Base-by-base conservation (phyloP, 2,329 filamentous ascomycete genomes). In the Paecilomyces variotii region DNA sequence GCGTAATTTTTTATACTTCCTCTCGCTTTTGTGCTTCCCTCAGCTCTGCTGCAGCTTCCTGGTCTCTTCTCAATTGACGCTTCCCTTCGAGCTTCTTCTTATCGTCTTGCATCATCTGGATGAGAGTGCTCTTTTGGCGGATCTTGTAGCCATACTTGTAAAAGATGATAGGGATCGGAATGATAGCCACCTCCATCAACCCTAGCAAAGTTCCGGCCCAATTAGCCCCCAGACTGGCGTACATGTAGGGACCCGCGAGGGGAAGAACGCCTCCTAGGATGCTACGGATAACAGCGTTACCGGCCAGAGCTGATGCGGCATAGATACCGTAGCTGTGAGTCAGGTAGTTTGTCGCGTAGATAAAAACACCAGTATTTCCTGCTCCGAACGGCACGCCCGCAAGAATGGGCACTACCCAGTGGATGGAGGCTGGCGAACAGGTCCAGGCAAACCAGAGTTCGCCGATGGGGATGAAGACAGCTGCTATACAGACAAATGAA, bases 381-480 rank as follows among this genome's bases (percentile, higher is more conserved):
- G 83, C 80, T 9, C 90, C 90, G 65, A 94, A 95, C 0, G 87
- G 88, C 4, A 95, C 82, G 0, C 90, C 90, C 1, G 90, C 90
- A 0, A 89, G 77, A 54, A 95, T 87, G 1, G 90, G 88, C 24
- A 85, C 80, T n/a, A 91, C 85, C 87, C 89, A 95, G 70, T 90
- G 91, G 32, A 95, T 90, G 3, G 84, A 82, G 0, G 75, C 76
- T 0, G 91, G 91, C 0, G 91, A 84, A 61, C 87, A 91, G 0
- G 91, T 96, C 91, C 91, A 96, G 0, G 89, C 85, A 68, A 97
- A 97, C 72, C 87, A 88, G 26, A 97, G 82, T 72, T 96, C 87
- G 14, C 91, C 92, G 2, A 90, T 72, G 0, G 91, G 88, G 0
- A 89, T 85, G 0, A 90, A 77, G 1, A 95, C 70, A 0, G 90